phyloP scores from a whole-genome alignment of 805 yeast genomes.

The Saturnispora halmiae region DNA sequence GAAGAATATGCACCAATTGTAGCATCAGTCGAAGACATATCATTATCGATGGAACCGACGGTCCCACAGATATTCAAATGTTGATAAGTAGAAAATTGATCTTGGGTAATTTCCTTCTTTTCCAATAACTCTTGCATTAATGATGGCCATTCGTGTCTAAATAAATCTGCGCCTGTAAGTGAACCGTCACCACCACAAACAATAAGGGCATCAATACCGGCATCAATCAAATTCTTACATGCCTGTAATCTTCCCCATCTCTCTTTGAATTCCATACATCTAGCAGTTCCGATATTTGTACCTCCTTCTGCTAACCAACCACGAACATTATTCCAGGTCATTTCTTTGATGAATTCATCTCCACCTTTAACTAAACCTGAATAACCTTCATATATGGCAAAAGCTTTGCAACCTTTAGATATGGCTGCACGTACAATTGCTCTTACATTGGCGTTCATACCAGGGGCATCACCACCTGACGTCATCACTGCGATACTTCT shows the following conservation, averaged over 20 bases:
- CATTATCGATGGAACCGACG: constrained; percentile 80
- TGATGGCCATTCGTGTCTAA: constrained; percentile 71
- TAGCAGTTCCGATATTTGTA: constrained; percentile 71
- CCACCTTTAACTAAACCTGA: constrained; percentile 67
- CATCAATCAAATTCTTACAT: constrained; percentile 54
- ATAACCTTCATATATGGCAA: constrained; percentile 65
- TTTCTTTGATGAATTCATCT: constrained; percentile 41
- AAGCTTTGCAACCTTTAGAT: constrained; percentile 54
- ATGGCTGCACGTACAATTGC: constrained; percentile 67
- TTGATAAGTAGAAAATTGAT: constrained; percentile 39
- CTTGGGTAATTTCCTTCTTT: constrained; percentile 36
- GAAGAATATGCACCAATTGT: constrained; percentile 80
- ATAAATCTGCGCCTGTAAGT: constrained; percentile 71
- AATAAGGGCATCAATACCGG: constrained; percentile 69
- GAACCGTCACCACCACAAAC: constrained; percentile 86
- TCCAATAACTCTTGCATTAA: constrained; percentile 48
- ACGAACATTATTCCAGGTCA: constrained; percentile 67
- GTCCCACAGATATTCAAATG: constrained; percentile 64
- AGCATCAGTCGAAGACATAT: constrained; percentile 77
- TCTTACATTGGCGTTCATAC: constrained; percentile 70
- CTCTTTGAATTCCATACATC: constrained; percentile 60
- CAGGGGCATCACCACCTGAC: constrained; percentile 77
- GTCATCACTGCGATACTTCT: constrained; percentile 69
- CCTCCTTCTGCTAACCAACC: constrained; percentile 68
- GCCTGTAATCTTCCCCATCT: constrained; percentile 56